phyloP scores from a whole-genome alignment of 2,329 filamentous ascomycete genomes.

The Aureobasidium sp. region DNA sequence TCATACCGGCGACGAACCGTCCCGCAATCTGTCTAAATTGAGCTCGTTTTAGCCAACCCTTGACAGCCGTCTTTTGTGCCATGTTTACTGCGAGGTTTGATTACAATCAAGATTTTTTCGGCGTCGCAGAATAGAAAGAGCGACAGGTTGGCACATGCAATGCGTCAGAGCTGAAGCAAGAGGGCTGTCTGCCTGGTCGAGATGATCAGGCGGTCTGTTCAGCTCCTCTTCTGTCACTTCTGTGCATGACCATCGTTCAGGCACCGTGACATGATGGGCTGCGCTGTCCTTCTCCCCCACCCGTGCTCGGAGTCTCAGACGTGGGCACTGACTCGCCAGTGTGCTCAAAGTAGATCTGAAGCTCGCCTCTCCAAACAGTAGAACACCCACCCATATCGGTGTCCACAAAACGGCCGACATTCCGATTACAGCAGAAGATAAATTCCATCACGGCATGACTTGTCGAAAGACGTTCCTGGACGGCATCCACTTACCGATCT shows the following conservation, averaged over 20 bases:
- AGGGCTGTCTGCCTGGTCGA: not conserved
- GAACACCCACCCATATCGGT: not conserved
- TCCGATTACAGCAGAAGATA: not conserved
- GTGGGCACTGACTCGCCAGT: slow-evolving; percentile 1
- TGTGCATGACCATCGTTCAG: not conserved
- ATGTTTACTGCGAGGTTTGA: not conserved
- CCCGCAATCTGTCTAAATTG: slow-evolving; percentile 10
- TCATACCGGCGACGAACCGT: slow-evolving; percentile 2
- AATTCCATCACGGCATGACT: not conserved
- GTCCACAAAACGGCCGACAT: slow-evolving; percentile 1
- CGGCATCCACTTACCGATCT: not conserved
- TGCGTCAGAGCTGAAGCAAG: not conserved
- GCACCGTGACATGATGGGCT: not conserved
- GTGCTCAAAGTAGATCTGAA: not conserved
- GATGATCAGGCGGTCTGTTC: not conserved
- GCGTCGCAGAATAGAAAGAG: slow-evolving; percentile 2
- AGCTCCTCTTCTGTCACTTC: not conserved
- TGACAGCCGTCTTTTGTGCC: not conserved
- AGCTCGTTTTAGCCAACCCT: not conserved
- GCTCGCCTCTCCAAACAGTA: slow-evolving; percentile 13
- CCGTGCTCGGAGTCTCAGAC: not conserved
- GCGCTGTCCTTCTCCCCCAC: not conserved
- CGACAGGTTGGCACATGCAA: not conserved
- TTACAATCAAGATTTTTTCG: not conserved
- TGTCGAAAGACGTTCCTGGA: not conserved